Evolutionary conservation across 768 basidiomycete species (phyloP), one percentile per base, ranked within the genome.

Genomic region (Trametes villosa): DNA sequence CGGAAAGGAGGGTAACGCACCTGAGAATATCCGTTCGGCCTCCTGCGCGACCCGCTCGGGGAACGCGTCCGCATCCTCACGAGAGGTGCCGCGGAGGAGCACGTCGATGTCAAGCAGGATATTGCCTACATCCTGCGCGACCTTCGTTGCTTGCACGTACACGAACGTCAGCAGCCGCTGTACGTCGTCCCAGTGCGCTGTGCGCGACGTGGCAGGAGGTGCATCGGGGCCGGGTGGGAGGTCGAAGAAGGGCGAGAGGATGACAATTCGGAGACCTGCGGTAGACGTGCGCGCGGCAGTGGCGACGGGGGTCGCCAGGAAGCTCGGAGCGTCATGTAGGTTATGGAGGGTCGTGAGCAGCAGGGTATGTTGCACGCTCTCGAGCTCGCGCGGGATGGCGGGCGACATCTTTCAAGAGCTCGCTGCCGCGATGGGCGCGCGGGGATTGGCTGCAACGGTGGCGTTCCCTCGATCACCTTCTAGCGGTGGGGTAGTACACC

Each of bases 111-210:
- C 80, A 80, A 95, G 83, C 57, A 92, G 79, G 41, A 94, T 76
- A 63, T 85, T 89, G 70, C 84, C 84, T 66, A 79, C 71, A 36
- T 83, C 80, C 69, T 88, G 86, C 15, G 91, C 89, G 41, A 86
- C 82, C 66, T 83, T 86, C 15, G 89, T 89, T n/a, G 92, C 90
- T 65, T 90, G 88, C 3, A 92, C 90, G 72, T 98, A 97, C 38
- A 91, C 83, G 68, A 85, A 88, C 0, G 91, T 91, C 62, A 98
- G 79, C 46, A 96, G 81, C 11, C 81, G 75, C 75, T 96, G 92
- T 3, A 95, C 79, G 20, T 79, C 79, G 53, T 85, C 76, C 86
- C 89, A 98, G 30, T 71, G 72, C 18, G 71, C 73, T 2, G 82
- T 79, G 59, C 80, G 83, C 30, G 83, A 70, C 6, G 74, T 33